phyloP scores from a whole-genome alignment of 441 rosid species.

The Arabidopsis hybrid region DNA sequence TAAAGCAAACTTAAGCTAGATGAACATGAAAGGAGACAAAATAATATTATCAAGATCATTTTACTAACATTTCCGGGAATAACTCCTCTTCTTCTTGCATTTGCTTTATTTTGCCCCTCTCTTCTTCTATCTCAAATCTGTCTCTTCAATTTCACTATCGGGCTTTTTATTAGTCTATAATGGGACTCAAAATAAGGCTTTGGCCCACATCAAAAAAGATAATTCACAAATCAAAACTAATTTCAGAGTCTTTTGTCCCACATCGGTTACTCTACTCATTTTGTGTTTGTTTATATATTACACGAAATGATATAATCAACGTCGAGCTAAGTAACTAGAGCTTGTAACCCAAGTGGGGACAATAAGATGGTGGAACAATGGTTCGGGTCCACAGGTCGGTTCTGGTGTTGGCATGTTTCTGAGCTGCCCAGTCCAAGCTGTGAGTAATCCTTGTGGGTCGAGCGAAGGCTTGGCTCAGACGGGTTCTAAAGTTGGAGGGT shows the following conservation, averaged over 20 bases:
- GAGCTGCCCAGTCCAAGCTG: slow-evolving; percentile 31
- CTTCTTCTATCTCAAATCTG: slow-evolving; percentile 11
- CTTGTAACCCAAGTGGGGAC: slow-evolving; percentile 43
- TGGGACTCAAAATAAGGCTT: slow-evolving; percentile 2
- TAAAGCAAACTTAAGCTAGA: too few species aligned
- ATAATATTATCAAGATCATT: too few species aligned
- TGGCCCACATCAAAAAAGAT: background rate
- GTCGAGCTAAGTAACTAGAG: slow-evolving; percentile 35
- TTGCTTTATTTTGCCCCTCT: background rate
- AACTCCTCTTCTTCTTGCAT: too few species aligned
- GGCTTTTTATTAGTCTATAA: background rate
- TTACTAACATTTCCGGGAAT: too few species aligned
- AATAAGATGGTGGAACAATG: background rate
- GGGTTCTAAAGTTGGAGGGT: slow-evolving; percentile 40
- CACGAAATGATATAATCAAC: rapidly evolving
- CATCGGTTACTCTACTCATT: background rate
- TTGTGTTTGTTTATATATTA: background rate
- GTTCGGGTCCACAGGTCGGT: background rate
- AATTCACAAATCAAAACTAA: background rate
- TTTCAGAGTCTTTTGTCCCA: slow-evolving; percentile 13
- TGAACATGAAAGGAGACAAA: too few species aligned
- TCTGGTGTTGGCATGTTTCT: slow-evolving; percentile 9
- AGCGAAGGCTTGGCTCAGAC: slow-evolving; percentile 27
- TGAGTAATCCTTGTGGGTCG: background rate
- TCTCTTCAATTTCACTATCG: background rate